Base-by-base conservation (phyloP, 352 stramenopile genomes). In the Phytophthora tubulina region DNA sequence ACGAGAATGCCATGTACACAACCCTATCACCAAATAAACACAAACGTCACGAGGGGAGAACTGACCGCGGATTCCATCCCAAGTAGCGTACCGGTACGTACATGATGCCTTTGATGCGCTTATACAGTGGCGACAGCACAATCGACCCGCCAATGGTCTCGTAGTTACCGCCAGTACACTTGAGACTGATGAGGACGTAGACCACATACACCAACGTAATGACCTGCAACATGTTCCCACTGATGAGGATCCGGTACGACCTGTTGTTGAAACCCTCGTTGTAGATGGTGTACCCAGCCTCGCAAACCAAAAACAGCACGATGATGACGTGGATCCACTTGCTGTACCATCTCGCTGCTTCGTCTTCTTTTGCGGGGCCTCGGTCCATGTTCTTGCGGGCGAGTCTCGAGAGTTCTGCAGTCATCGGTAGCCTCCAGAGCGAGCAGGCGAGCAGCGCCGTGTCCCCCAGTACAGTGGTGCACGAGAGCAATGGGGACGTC, bases 51-150 rank as follows among this genome's bases (percentile, higher is more conserved):
- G 21, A 2, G 21, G 21, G 21, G 21, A 27, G 21, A 27, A 27
- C 21, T 27, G 1, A 27, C 21, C 21, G 21, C 21, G 21, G 21
- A 27, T 27, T 27, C 21, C 21, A 27, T 27, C 21, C 21, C 15
- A 33, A 39, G 8, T 33, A 63, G 48, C 21, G 21, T 27, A 27
- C 21, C 21, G 2, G 35, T 38, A 66, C 77, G 42, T 74, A 88
- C 83, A 91, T 86, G 71, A 91, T 89, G 52, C 72, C 70, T 50
- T 85, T 85, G 66, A 90, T 78, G 53, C 82, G 82, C 6, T 76
- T 74, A 61, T 92, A 92, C 6, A 90, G 68, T 6, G 82, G 84
- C 1, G 84, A 90, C 49, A 78, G 46, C 4, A 88, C 81, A 42
- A 81, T 67, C 1, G 60, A 60, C 42, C 82, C 80, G 15, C 81